Evolutionary conservation across 2,329 filamentous ascomycete genomes (phyloP), one percentile per base, ranked within the genome.

Genomic region (Aspergillus viridinutans): DNA sequence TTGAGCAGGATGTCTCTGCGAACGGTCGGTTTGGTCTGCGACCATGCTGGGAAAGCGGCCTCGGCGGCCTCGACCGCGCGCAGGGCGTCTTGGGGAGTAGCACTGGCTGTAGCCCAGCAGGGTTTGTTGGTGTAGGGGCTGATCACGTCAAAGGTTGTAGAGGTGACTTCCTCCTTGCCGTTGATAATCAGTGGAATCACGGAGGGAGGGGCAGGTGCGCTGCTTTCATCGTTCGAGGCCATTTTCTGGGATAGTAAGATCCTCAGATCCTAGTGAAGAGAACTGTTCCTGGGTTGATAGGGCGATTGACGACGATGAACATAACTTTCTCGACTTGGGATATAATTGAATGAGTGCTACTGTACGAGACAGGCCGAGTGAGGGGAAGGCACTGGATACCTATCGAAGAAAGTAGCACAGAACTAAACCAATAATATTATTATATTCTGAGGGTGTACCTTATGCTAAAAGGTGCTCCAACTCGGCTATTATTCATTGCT

Each of bases 1-100:
- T 84, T 85, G 60, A 90, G 78, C 51, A 94, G 80, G 64, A 93
- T 85, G 60, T 87, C 82, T 20, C 89, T 85, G 29, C 88, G 85
- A 20, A 78, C 65, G n/a, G 76, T 67, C 1, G 85, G 83, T 35
- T 84, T 84, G 2, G 83, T 82, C 55, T 79, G 81, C 21, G 82
- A 80, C 90, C 90, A 94, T 53, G 80, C 72, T 49, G 81, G 81
- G 70, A 89, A 86, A 1, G 90, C 89, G 2, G 78, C 75, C 9
- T 83, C 75, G 1, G 89, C 88, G 10, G 86, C 84, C 21, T 77
- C 71, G 28, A 81, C 71, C 32, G 85, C 85, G 45, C 70, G 67
- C 20, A 71, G 61, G 20, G 71, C 70, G 62, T 73, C 68, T 49
- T 67, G 48, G 3, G 50, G 83, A 80, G 58, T 65, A 20, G 81